Evolutionary conservation across 495 filamentous ascomycete genomes (phyloP).

Genomic region (Penicillium mononematosum): DNA sequence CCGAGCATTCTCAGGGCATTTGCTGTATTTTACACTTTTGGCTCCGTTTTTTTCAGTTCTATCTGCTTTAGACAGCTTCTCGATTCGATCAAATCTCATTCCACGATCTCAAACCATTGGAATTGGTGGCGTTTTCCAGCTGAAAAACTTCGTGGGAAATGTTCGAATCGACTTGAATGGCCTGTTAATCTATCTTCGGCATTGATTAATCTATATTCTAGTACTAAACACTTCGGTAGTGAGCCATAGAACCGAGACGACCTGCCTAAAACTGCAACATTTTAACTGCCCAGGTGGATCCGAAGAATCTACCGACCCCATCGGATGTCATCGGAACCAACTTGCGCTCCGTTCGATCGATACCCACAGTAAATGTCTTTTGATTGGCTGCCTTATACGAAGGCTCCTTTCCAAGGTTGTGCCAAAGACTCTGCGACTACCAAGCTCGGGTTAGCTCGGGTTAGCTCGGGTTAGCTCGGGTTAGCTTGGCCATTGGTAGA

Average conservation of each 20-base stretch:
- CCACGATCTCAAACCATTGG: background rate
- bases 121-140: background rate
- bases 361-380: background rate
- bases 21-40: background rate
- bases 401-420: no score
- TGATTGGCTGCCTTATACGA: background rate
- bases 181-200: background rate
- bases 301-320: conserved; percentile 7
- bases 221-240: background rate
- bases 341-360: conserved; percentile 7
- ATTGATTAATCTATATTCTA: background rate
- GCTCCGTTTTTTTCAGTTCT: background rate
- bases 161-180: background rate
- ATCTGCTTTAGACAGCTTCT: background rate
- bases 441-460: background rate
- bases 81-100: background rate
- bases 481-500: background rate
- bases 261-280: conserved; percentile 6
- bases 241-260: background rate
- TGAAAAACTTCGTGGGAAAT: background rate
- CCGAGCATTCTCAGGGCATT: background rate
- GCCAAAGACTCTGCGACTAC: background rate
- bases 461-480: background rate
- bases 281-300: background rate
- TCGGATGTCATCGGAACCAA: background rate